These are phyloP conservation scores for Fusarium continuum DNA, from an alignment of 2,329 filamentous ascomycete genomes.

Conservation along the genomic window DNA sequence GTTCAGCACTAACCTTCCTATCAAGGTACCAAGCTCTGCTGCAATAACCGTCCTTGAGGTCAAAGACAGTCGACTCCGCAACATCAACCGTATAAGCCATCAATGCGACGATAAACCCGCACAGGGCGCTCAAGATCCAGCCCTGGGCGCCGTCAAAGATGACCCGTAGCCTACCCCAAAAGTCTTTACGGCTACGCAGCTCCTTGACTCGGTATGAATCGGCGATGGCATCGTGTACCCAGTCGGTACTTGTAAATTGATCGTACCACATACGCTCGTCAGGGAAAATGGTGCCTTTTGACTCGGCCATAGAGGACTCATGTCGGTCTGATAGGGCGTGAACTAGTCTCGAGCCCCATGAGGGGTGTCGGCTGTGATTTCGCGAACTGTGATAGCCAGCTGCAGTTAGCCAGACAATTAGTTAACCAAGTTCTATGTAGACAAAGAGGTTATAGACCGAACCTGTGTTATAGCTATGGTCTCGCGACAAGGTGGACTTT, in stretches of 20 bases:
- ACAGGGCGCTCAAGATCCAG: conserved; percentile 91
- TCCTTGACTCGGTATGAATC: conserved; percentile 90
- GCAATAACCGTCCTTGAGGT: conserved; percentile 92
- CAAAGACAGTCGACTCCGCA: conserved; percentile 84
- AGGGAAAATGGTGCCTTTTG: conserved; percentile 71
- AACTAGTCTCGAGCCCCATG: conserved; percentile 69
- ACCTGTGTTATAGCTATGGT: conserved; percentile 57
- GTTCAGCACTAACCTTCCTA: conserved; percentile 64
- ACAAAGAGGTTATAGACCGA: not conserved
- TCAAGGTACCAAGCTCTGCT: conserved; percentile 73
- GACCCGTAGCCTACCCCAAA: conserved; percentile 79
- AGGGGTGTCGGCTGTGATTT: conserved; percentile 66
- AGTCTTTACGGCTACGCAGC: conserved; percentile 81
- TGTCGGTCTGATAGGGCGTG: conserved; percentile 68
- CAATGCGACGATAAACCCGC: conserved; percentile 84
- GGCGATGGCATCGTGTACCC: conserved; percentile 97
- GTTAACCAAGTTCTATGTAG: conserved; percentile 8
- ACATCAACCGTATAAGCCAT: conserved; percentile 91
- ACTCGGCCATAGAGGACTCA: conserved; percentile 65
- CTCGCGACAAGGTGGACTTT: conserved; percentile 45
- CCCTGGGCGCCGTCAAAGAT: conserved; percentile 90
- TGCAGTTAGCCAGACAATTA: conserved; percentile 31
- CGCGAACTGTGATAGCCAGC: conserved; percentile 53
- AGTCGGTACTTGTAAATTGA: conserved; percentile 96
- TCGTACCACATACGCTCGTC: conserved; percentile 98